Conservation (phyloP, 345 rosid species). For the Ceriops decandra region DNA sequence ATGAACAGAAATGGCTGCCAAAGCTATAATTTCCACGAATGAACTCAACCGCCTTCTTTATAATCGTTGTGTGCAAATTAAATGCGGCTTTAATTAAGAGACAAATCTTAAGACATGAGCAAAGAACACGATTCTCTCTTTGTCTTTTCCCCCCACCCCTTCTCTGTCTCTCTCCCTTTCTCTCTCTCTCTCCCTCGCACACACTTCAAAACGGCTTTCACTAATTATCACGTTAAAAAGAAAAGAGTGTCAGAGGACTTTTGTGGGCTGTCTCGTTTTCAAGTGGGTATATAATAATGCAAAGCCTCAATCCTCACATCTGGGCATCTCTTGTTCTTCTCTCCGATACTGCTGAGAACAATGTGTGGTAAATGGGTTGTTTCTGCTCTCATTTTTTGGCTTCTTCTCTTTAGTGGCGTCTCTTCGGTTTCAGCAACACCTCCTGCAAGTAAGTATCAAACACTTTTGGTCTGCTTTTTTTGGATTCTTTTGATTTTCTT, state of each 20-base stretch:
- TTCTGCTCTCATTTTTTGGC: conserved; percentile 36
- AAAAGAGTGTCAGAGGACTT: conserved; percentile 13
- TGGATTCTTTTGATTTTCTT: neutral
- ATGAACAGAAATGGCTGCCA: too few species aligned
- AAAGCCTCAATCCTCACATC: conserved; percentile 28
- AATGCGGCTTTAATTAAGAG: too few species aligned
- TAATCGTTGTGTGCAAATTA: too few species aligned
- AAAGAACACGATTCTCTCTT: neutral
- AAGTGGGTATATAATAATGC: conserved; percentile 25
- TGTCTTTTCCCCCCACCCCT: neutral
- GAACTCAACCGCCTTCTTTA: too few species aligned
- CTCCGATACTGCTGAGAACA: conserved; percentile 21
- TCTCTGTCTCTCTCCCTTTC: conserved; percentile 1
- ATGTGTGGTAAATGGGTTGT: conserved; percentile 40
- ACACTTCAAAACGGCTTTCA: conserved; percentile 15
- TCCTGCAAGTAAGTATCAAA: conserved; percentile 62
- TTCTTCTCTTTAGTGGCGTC: conserved; percentile 48
- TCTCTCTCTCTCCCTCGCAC: conserved; percentile 16
- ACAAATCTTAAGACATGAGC: too few species aligned
- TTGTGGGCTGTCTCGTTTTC: conserved; percentile 29
- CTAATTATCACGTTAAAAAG: conserved; percentile 24
- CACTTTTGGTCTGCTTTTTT: neutral
- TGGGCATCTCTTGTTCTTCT: conserved; percentile 21
- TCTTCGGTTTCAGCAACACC: conserved; percentile 77
- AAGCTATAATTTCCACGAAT: too few species aligned